Evolutionary conservation across 139 green algal species (phyloP).

Genomic region (Diplosphaera chodatii): DNA sequence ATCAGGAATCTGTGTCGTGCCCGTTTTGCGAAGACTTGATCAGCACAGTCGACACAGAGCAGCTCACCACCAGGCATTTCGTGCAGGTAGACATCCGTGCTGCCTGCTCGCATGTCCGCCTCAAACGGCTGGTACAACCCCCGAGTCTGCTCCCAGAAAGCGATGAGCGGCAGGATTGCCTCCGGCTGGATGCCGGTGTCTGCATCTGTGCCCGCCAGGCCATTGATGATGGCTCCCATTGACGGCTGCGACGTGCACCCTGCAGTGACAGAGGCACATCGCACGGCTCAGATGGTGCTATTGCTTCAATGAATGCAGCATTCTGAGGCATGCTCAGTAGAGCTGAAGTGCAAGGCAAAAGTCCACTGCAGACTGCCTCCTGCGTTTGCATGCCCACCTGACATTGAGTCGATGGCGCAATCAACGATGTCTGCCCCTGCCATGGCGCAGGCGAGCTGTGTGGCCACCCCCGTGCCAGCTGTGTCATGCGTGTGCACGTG

Average conservation of each 20-base stretch:
- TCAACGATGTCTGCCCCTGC: slow-evolving; percentile 89
- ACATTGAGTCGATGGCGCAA: slow-evolving; percentile 78
- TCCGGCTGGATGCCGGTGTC: slow-evolving; percentile 75
- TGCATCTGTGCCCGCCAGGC: slow-evolving; percentile 59
- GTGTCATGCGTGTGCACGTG: slow-evolving; percentile 95
- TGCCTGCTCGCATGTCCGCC: slow-evolving; percentile 57
- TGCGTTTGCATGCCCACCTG: too few species aligned
- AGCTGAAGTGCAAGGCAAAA: too few species aligned
- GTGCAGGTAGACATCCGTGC: slow-evolving; percentile 85
- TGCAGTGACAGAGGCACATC: too few species aligned
- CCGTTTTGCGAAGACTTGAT: too few species aligned
- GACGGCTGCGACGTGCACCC: slow-evolving; percentile 65
- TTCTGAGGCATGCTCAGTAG: too few species aligned
- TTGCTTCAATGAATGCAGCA: too few species aligned
- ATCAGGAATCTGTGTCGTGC: too few species aligned
- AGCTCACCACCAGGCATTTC: slow-evolving; percentile 88
- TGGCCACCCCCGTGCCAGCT: slow-evolving; percentile 66
- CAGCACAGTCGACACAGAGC: too few species aligned
- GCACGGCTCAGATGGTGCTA: too few species aligned
- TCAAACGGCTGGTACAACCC: slow-evolving; percentile 89
- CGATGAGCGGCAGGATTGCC: slow-evolving; percentile 49
- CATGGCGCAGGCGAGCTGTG: slow-evolving; percentile 60
- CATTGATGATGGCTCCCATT: slow-evolving; percentile 80
- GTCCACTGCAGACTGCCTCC: too few species aligned
- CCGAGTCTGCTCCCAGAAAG: slow-evolving; percentile 81